These are phyloP conservation scores for Xerocomellus intermedius DNA, from an alignment of 768 basidiomycete genomes.

Conservation along the genomic window DNA sequence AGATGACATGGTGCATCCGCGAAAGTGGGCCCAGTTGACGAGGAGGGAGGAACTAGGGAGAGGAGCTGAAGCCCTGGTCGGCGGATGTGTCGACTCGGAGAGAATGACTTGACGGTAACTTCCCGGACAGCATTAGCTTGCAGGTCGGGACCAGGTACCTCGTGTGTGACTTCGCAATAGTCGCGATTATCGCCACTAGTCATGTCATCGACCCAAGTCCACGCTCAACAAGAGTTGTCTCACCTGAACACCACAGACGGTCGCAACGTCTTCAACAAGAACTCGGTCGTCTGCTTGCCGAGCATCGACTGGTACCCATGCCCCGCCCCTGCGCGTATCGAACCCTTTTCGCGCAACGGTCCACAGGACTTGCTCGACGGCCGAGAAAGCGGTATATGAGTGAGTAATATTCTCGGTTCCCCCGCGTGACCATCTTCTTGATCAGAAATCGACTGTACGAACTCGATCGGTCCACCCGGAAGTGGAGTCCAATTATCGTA, in stretches of 20 bases:
- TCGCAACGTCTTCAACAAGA: slow-evolving; percentile 63
- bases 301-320: slow-evolving; percentile 81
- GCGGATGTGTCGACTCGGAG: slow-evolving; percentile 67
- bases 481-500: slow-evolving; percentile 59
- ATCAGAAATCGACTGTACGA: slow-evolving; percentile 46
- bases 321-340: slow-evolving; percentile 74
- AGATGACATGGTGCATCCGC: slow-evolving; percentile 72
- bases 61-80: slow-evolving; percentile 85
- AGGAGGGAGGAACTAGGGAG: slow-evolving; percentile 50
- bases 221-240: slow-evolving; percentile 13
- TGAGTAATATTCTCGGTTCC: slow-evolving; percentile 58
- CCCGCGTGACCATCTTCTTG: slow-evolving; percentile 26
- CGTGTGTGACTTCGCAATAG: slow-evolving; percentile 77
- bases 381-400: slow-evolving; percentile 83
- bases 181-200: slow-evolving; percentile 87
- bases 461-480: slow-evolving; percentile 55
- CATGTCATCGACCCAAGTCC: not conserved
- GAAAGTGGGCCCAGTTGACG: slow-evolving; percentile 42
- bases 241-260: slow-evolving; percentile 75
- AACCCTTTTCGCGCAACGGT: slow-evolving; percentile 66
- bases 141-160: slow-evolving; percentile 28
- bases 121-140: slow-evolving; percentile 51
- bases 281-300: slow-evolving; percentile 74
- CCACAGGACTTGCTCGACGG: slow-evolving; percentile 77
- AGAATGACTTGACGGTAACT: slow-evolving; percentile 87